Evolutionary conservation across 805 yeast genomes (phyloP), one percentile per base, ranked within the genome.

Genomic region (Cyberlindnera meyerae): DNA sequence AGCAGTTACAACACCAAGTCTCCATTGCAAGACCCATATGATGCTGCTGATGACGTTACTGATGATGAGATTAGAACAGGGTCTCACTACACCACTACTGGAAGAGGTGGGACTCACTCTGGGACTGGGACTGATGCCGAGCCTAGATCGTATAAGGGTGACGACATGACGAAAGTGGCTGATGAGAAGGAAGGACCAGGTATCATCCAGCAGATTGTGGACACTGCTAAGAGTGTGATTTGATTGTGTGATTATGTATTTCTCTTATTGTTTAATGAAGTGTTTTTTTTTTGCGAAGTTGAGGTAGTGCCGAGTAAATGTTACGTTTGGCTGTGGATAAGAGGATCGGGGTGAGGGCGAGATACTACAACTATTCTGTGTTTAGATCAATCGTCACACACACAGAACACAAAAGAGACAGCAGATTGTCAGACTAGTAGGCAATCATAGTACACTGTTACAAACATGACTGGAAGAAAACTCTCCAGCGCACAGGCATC

Each of bases 221-320:
- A 43, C 17, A 43, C 41, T 20, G 48, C 50, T 5, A 46, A 37
- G 40, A 41, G 42, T 25, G 44, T 45, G 13, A 39, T 45, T n/a
- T 43, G 36, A 4, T 24, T 27, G 34, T 17, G 29, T 32, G 11
- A 33, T 21, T 11, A 21, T 11, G 8, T 21, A 21, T 21, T 8
- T 21, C 11, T 8, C 24, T 8, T 21, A 21, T 8, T 21, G 8
- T 21, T 21, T 21, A 11, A 8, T 8, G 8, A 8, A 21, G 11
- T 21, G 8, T 21, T 21, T 21, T 21, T 21, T 48, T 15, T 42
- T 42, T 45, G 31, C 48, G n/a, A 31, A 34, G 21, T 20, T 13
- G 20, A 14, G 24, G 12, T 18, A n/a, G n/a, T n/a, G n/a, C n/a
- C n/a, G n/a, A n/a, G n/a, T n/a, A n/a, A n/a, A n/a, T n/a, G n/a